Conservation (phyloP, 306 rosid species). For the Vachellia pachyceras region DNA sequence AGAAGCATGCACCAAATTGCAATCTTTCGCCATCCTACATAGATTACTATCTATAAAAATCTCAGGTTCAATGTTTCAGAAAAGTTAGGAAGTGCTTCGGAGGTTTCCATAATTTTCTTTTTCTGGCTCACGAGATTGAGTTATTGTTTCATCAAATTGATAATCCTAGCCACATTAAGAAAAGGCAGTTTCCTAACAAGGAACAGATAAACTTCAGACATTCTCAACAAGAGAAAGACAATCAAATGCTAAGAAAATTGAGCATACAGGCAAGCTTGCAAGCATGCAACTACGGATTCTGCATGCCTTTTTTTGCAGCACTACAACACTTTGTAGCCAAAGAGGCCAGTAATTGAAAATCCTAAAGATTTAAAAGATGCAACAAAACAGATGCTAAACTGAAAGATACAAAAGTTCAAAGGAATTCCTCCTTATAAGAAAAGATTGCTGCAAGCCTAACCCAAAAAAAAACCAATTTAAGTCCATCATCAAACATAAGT, state of each 20-base stretch:
- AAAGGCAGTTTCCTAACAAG: neutral
- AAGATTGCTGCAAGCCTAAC: constrained; percentile 20
- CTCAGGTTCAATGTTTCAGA: neutral
- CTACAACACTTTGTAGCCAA: constrained; percentile 9
- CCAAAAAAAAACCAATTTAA: constrained; percentile 24
- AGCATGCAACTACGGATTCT: constrained; percentile 28
- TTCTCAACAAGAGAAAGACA: neutral
- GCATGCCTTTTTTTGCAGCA: constrained; percentile 12
- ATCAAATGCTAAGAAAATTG: neutral
- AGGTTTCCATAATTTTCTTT: neutral
- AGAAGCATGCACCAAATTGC: constrained; percentile 1
- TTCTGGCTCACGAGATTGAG: neutral
- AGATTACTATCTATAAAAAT: neutral
- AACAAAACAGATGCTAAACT: neutral
- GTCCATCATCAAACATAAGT: constrained; percentile 12
- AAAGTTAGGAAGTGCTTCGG: neutral
- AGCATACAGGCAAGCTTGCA: constrained; percentile 20
- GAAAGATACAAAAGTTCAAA: constrained; percentile 17
- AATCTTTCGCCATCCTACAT: neutral
- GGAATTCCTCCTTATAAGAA: neutral
- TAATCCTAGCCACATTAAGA: neutral
- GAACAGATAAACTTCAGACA: neutral
- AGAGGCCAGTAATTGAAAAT: neutral
- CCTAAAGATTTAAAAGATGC: constrained; percentile 10
- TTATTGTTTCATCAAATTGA: neutral